Percentiles rank a stretch among this genome's conserved stretches.
Conservation (phyloP, 257 asterid species). For the Rehmannia glutinosa region DNA sequence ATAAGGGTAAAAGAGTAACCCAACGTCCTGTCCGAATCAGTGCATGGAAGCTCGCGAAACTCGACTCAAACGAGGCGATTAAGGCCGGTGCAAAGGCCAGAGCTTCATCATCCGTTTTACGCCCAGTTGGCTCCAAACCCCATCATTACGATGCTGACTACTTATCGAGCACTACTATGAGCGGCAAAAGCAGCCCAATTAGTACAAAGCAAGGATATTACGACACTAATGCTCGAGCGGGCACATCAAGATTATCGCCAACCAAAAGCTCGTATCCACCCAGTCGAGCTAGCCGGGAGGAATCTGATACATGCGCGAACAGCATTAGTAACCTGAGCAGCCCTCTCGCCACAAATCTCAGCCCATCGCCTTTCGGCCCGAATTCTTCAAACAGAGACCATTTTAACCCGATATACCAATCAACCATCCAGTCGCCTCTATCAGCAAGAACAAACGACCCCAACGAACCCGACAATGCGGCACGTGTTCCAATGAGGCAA, state of each 20-base stretch:
- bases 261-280: slow-evolving; percentile 75
- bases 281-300: slow-evolving; percentile 78
- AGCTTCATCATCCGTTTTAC: slow-evolving; percentile 87
- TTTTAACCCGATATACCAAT: slow-evolving; percentile 62
- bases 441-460: slow-evolving; percentile 33
- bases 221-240: slow-evolving; percentile 43
- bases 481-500: slow-evolving; percentile 32
- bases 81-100: slow-evolving; percentile 94
- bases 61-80: slow-evolving; percentile 79
- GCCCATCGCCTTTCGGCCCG: slow-evolving; percentile 46
- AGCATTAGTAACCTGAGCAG: slow-evolving; percentile 82
- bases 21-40: slow-evolving; percentile 84
- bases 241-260: slow-evolving; percentile 57
- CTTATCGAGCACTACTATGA: slow-evolving; percentile 55
- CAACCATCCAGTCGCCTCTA: slow-evolving; percentile 50
- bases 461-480: slow-evolving; percentile 10
- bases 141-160: slow-evolving; percentile 55
- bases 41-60: slow-evolving; percentile 93
- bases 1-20: slow-evolving; percentile 54
- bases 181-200: slow-evolving; percentile 69
- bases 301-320: slow-evolving; percentile 60
- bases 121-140: slow-evolving; percentile 60
- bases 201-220: slow-evolving; percentile 63
- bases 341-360: slow-evolving; percentile 57
- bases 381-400: slow-evolving; percentile 45